A percentile compares a stretch with the other conserved stretches of the same genome.
phyloP scores from a whole-genome alignment of 1,284 basidiomycete species.

The Fomes fomentarius region DNA sequence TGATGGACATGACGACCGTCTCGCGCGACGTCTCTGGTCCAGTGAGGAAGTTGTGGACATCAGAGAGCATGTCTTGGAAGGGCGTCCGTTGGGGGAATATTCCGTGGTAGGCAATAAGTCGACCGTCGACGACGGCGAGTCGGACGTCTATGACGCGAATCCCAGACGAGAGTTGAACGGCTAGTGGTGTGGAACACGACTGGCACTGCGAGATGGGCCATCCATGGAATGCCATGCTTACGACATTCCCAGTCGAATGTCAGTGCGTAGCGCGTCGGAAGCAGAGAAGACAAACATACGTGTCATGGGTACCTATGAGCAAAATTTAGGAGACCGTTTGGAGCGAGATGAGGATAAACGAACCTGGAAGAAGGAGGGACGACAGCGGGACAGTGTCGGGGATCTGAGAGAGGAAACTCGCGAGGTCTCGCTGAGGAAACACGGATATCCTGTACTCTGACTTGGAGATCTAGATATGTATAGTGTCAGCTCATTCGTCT shows the following conservation, averaged over 20 bases:
- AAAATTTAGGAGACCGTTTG: neutral
- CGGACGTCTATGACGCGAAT: constrained; percentile 84
- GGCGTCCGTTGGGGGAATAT: constrained; percentile 68
- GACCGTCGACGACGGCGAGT: constrained; percentile 65
- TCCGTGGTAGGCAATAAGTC: constrained; percentile 82
- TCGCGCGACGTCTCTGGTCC: constrained; percentile 60
- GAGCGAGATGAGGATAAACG: constrained; percentile 20
- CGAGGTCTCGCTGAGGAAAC: constrained; percentile 56
- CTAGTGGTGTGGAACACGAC: constrained; percentile 52
- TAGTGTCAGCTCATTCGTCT: neutral
- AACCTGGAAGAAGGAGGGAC: constrained; percentile 75
- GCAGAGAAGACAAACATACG: constrained; percentile 37
- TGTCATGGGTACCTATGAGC: constrained; percentile 67
- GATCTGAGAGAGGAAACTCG: constrained; percentile 66
- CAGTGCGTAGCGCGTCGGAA: neutral
- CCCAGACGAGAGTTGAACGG: constrained; percentile 63
- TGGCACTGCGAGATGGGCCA: constrained; percentile 84
- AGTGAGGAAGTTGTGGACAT: constrained; percentile 67
- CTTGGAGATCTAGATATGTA: constrained; percentile 26
- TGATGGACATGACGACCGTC: constrained; percentile 82
- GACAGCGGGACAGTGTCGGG: constrained; percentile 70
- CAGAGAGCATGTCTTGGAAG: constrained; percentile 65
- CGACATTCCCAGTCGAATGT: neutral
- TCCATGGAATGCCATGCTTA: constrained; percentile 77
- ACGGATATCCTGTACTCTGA: constrained; percentile 51